phyloP scores from a whole-genome alignment of 2,329 filamentous ascomycete species.

The Phialophora macrospora region DNA sequence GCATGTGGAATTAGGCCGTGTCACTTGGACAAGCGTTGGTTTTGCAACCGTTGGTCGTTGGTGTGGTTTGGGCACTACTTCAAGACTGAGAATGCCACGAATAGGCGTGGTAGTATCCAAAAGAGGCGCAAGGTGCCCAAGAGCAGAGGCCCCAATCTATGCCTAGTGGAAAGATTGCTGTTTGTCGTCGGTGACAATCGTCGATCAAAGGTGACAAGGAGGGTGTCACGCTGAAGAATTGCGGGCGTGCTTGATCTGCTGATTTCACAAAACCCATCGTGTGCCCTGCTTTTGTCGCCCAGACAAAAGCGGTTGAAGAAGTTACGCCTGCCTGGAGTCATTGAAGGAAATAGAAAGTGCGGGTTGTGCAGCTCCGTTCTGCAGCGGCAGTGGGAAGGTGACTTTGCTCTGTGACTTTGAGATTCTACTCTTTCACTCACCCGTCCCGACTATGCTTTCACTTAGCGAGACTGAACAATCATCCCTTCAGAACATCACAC shows the following conservation, averaged over 20 bases:
- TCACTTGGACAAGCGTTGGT: conserved; percentile 1
- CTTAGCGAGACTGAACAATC: conserved; percentile 2
- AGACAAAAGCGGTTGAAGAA: conserved; percentile 1
- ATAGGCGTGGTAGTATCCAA: conserved; percentile 7
- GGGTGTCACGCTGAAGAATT: background rate
- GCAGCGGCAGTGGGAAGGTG: background rate
- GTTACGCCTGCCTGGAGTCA: conserved; percentile 14
- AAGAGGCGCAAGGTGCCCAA: background rate
- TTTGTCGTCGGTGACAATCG: background rate
- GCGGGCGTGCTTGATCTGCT: background rate
- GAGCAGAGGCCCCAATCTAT: background rate
- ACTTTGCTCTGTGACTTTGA: background rate
- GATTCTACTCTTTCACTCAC: background rate
- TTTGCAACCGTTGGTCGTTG: background rate
- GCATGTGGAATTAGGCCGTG: conserved; percentile 10
- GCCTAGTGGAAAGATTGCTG: conserved; percentile 1
- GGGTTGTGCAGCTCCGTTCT: background rate
- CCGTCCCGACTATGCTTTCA: background rate
- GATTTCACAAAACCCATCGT: background rate
- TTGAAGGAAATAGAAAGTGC: background rate
- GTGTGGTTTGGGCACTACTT: background rate
- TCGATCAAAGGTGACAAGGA: background rate
- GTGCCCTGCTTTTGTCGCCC: background rate
- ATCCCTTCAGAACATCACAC: conserved; percentile 9
- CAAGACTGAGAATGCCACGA: background rate